phyloP scores from a whole-genome alignment of 2,329 filamentous ascomycete genomes.

The Colletotrichum higginsianum region DNA sequence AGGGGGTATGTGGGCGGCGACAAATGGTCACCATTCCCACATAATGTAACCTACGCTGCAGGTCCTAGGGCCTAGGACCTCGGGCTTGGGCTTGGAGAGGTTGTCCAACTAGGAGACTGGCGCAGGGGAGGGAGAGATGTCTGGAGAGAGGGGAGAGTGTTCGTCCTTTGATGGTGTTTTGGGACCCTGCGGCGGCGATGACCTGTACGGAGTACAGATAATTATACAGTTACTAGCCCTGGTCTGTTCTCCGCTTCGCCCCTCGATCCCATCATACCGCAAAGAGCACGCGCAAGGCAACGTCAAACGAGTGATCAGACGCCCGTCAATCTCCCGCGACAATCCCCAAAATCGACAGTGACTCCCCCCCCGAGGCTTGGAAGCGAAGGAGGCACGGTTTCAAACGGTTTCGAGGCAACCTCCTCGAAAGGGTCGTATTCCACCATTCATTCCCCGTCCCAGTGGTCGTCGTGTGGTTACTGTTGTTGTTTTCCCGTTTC shows the following conservation, averaged over 20 bases:
- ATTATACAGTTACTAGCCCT: not conserved
- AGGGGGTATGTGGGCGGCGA: conserved; percentile 9
- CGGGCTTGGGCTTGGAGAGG: not conserved
- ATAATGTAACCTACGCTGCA: conserved; percentile 22
- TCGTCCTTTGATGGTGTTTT: conserved; percentile 19
- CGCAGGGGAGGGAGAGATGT: conserved; percentile 3
- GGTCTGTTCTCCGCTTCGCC: conserved; percentile 28
- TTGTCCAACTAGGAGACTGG: conserved; percentile 12
- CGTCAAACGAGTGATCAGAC: conserved; percentile 33
- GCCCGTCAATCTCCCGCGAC: conserved; percentile 37
- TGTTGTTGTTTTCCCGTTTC: conserved; percentile 1
- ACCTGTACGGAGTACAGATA: no score
- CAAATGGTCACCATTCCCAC: conserved; percentile 14
- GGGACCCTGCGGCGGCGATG: not conserved
- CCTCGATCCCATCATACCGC: conserved; percentile 11
- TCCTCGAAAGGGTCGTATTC: conserved; percentile 31
- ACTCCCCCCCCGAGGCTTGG: conserved; percentile 1
- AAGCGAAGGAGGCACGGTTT: conserved; percentile 21
- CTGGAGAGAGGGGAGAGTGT: not conserved
- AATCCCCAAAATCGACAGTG: conserved; percentile 1
- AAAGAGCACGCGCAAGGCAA: conserved; percentile 8
- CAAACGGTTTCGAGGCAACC: conserved; percentile 39
- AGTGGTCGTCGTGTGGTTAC: not conserved
- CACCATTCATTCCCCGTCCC: not conserved
- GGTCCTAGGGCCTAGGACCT: conserved; percentile 1